Evolutionary conservation across 768 basidiomycete genomes (phyloP).

Genomic region (Pulveroboletus sp.): DNA sequence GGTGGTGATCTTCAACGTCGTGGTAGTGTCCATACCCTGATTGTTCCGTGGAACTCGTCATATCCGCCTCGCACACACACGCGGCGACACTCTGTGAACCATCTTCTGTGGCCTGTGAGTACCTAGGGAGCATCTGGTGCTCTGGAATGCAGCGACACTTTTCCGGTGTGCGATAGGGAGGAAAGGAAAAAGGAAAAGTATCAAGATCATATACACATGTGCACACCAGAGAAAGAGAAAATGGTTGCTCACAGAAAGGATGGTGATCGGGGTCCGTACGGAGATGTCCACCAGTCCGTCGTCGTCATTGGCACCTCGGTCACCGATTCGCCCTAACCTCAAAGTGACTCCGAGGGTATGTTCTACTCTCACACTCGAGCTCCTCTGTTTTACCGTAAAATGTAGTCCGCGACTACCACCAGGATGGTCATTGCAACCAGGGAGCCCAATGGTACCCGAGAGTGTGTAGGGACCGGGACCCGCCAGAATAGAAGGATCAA

Average conservation of each 20-base stretch:
- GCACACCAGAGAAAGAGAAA: background rate
- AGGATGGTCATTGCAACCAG: slow-evolving; percentile 8
- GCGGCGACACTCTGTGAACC: slow-evolving; percentile 1
- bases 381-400: slow-evolving; percentile 66
- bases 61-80: slow-evolving; percentile 41
- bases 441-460: slow-evolving; percentile 14
- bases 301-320: slow-evolving; percentile 56
- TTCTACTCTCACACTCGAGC: slow-evolving; percentile 64
- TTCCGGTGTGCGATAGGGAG: too few relatives aligned
- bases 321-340: slow-evolving; percentile 69
- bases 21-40: background rate
- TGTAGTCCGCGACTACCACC: slow-evolving; percentile 41
- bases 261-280: slow-evolving; percentile 79
- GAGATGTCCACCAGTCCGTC: slow-evolving; percentile 86
- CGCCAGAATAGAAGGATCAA: slow-evolving; percentile 20
- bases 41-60: background rate
- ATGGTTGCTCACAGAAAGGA: slow-evolving; percentile 69
- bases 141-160: slow-evolving; percentile 83
- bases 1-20: slow-evolving; percentile 20
- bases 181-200: too few relatives aligned
- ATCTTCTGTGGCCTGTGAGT: slow-evolving; percentile 40
- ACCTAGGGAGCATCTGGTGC: slow-evolving; percentile 74
- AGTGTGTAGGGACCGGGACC: slow-evolving; percentile 27
- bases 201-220: background rate
- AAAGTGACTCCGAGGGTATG: slow-evolving; percentile 81